phyloP scores from a whole-genome alignment of 2,329 filamentous ascomycete genomes.

The Penicillium sp. region DNA sequence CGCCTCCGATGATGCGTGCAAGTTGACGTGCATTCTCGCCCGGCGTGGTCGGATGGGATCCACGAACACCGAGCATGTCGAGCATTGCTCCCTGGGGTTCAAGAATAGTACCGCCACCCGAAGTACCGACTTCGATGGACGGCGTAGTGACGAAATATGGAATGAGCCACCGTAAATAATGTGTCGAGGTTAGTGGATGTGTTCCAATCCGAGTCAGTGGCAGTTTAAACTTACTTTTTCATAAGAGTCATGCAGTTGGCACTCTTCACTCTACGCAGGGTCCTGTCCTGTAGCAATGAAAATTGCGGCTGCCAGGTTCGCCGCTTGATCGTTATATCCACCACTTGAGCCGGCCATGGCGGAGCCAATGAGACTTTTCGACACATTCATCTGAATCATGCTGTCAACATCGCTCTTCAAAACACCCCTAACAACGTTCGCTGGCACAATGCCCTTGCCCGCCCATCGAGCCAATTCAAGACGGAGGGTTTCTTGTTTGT shows the following conservation, averaged over 20 bases:
- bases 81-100: not conserved
- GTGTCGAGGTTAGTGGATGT: not conserved
- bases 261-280: not conserved
- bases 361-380: not conserved
- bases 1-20: not conserved
- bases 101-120: not conserved
- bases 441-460: too few relatives aligned
- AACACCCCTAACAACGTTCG: too few relatives aligned
- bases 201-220: not conserved
- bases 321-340: not conserved
- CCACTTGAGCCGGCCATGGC: not conserved
- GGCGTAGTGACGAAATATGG: not conserved
- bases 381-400: too few relatives aligned
- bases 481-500: too few relatives aligned
- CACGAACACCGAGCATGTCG: not conserved
- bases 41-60: not conserved
- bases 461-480: too few relatives aligned
- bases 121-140: not conserved
- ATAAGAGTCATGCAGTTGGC: not conserved
- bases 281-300: not conserved
- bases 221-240: not conserved
- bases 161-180: not conserved
- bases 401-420: too few relatives aligned
- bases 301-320: not conserved
- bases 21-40: not conserved